phyloP scores from a whole-genome alignment of 2,329 filamentous ascomycete species.

The Stagonosporopsis cucurbitacearum region DNA sequence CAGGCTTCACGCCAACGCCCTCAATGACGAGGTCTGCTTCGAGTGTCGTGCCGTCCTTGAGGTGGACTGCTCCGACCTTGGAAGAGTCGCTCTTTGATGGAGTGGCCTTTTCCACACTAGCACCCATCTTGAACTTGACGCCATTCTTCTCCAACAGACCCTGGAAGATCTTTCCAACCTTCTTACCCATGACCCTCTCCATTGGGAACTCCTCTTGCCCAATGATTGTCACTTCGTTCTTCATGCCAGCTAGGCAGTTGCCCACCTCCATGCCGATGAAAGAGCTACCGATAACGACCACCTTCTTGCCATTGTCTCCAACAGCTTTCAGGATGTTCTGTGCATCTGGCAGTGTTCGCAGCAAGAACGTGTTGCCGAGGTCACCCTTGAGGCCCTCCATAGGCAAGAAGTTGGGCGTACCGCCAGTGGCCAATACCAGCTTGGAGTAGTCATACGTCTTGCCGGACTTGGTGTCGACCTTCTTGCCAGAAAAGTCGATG shows the following conservation, averaged over 20 bases:
- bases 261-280: slow-evolving; percentile 99
- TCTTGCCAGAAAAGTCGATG: slow-evolving; percentile 77
- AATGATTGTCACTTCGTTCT: slow-evolving; percentile 84
- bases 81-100: slow-evolving; percentile 70
- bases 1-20: slow-evolving; percentile 85
- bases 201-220: slow-evolving; percentile 87
- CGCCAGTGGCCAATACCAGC: slow-evolving; percentile 88
- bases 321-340: slow-evolving; percentile 80
- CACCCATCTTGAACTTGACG: slow-evolving; percentile 84
- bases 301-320: slow-evolving; percentile 83
- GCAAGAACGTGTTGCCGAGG: slow-evolving; percentile 83
- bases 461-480: slow-evolving; percentile 76
- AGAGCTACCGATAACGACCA: slow-evolving; percentile 88
- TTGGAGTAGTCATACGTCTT: slow-evolving; percentile 81
- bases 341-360: slow-evolving; percentile 78
- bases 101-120: slow-evolving; percentile 81
- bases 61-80: slow-evolving; percentile 77
- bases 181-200: slow-evolving; percentile 81
- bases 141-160: slow-evolving; percentile 81
- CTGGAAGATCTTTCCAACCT: slow-evolving; percentile 83
- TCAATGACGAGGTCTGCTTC: slow-evolving; percentile 90
- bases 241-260: slow-evolving; percentile 74
- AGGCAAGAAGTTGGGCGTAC: slow-evolving; percentile 75
- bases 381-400: slow-evolving; percentile 82
- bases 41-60: slow-evolving; percentile 85